Conservation (phyloP, 306 rosid species). For the Comarum palustre region DNA sequence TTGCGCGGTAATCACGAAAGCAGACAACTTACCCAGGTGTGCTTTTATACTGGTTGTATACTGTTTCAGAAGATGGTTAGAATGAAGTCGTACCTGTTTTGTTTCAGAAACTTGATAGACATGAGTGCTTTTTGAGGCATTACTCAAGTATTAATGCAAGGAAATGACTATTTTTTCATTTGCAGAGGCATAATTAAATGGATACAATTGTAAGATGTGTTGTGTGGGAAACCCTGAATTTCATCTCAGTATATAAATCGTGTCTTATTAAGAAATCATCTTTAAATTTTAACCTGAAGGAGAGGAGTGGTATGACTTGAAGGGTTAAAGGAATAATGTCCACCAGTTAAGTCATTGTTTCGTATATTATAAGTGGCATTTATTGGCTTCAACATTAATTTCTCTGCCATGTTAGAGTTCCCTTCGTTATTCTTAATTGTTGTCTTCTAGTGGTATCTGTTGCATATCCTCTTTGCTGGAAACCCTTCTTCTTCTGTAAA, state of each 20-base stretch:
- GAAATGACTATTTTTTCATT: neutral
- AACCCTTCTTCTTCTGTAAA: neutral
- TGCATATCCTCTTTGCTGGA: neutral
- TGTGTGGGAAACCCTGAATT: constrained; percentile 1
- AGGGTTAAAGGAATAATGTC: neutral
- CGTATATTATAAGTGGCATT: neutral
- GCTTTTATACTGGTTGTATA: constrained; percentile 4
- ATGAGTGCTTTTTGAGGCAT: neutral
- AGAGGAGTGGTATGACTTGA: neutral
- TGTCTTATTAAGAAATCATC: neutral
- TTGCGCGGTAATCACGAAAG: constrained; percentile 97
- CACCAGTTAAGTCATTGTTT: neutral
- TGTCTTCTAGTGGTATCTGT: neutral
- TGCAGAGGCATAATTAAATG: neutral
- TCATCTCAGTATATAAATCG: neutral
- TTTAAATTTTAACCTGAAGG: neutral
- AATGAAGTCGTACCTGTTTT: neutral
- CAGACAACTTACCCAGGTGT: constrained; percentile 92
- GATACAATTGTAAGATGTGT: neutral
- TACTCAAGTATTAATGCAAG: neutral
- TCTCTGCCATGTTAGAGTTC: neutral
- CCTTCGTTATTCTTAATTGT: neutral
- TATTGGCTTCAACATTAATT: neutral
- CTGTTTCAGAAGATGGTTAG: neutral
- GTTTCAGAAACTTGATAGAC: neutral